Conservation (phyloP, 2,329 filamentous ascomycete species). For the Penicillium sclerotigenum region DNA sequence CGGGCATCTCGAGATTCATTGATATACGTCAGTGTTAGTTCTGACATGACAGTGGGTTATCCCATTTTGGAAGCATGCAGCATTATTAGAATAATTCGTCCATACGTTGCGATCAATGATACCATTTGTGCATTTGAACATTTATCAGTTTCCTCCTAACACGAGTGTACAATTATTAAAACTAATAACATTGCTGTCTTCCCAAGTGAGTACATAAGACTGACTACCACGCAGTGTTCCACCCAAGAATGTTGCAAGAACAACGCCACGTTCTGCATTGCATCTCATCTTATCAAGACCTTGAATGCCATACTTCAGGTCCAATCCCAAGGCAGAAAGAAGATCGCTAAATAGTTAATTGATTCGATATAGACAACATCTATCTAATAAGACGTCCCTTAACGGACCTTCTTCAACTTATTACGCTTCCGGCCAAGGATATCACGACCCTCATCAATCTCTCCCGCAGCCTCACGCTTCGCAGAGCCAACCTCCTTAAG, state of each 20-base stretch:
- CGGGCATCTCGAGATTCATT: not conserved
- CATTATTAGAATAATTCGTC: slow-evolving; percentile 12
- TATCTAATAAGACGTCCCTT: slow-evolving; percentile 8
- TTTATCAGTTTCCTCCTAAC: not conserved
- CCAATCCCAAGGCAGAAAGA: no score
- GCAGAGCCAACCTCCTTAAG: slow-evolving; percentile 91
- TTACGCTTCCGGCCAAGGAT: slow-evolving; percentile 75
- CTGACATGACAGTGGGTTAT: not conserved
- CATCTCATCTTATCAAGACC: no score
- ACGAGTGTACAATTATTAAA: not conserved
- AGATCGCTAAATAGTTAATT: slow-evolving; percentile 13
- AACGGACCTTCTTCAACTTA: slow-evolving; percentile 45
- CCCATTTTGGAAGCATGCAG: slow-evolving; percentile 11
- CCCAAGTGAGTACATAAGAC: not conserved
- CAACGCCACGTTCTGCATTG: no score
- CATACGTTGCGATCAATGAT: slow-evolving; percentile 22
- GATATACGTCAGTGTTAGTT: not conserved
- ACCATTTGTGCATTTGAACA: slow-evolving; percentile 17
- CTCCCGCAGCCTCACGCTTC: slow-evolving; percentile 85
- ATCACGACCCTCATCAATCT: slow-evolving; percentile 89
- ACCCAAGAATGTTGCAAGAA: not conserved
- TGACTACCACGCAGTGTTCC: not conserved
- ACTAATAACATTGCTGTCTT: not conserved
- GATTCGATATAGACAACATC: not conserved
- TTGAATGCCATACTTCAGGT: no score